phyloP scores from a whole-genome alignment of 768 basidiomycete genomes.

The Pisolithus orientalis region DNA sequence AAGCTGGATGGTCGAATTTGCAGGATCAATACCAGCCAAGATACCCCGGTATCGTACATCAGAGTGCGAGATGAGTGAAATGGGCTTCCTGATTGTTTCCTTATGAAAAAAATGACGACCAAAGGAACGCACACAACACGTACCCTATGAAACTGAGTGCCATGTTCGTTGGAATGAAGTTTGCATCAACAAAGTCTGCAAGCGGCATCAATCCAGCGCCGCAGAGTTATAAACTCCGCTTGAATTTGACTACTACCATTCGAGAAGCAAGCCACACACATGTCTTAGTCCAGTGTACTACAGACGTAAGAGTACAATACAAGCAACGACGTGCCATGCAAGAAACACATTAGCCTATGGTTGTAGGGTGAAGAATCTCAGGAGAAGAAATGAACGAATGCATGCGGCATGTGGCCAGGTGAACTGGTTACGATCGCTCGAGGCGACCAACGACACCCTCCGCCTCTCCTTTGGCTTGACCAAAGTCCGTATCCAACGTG shows the following conservation, averaged over 20 bases:
- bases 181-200: conserved; percentile 1
- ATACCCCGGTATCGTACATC: conserved; percentile 89
- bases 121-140: conserved; percentile 7
- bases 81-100: conserved; percentile 59
- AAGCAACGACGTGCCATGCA: background rate
- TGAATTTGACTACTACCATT: conserved; percentile 4
- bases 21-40: conserved; percentile 80
- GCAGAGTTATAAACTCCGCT: conserved; percentile 23
- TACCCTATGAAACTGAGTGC: conserved; percentile 75
- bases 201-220: conserved; percentile 5
- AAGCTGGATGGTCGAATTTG: conserved; percentile 79
- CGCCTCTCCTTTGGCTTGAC: conserved; percentile 14
- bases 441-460: conserved; percentile 19
- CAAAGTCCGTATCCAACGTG: conserved; percentile 19
- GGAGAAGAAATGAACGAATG: background rate
- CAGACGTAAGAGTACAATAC: background rate
- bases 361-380: background rate
- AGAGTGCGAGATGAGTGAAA: conserved; percentile 85
- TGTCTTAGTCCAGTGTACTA: background rate
- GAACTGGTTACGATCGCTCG: conserved; percentile 9
- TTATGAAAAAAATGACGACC: conserved; percentile 1
- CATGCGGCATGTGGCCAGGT: background rate
- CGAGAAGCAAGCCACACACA: background rate
- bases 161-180: conserved; percentile 35
- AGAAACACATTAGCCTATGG: conserved; percentile 1